Percentiles rank a stretch among this genome's conserved stretches.
Evolutionary conservation across 768 basidiomycete species (phyloP).

Genomic region (Tremella yokohamensis): DNA sequence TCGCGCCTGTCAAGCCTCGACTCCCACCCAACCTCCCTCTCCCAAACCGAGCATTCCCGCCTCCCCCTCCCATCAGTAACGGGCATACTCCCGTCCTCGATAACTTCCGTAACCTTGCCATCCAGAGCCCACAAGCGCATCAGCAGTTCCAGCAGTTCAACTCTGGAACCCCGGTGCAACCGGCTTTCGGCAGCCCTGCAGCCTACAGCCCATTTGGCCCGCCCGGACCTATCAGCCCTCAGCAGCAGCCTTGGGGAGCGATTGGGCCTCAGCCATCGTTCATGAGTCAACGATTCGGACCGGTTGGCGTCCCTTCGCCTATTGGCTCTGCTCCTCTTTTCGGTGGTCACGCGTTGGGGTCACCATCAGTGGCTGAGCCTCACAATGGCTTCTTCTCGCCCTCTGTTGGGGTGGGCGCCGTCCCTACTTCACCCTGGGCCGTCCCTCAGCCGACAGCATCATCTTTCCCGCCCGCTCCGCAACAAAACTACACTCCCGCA

Average conservation of each 20-base stretch:
- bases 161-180: constrained; percentile 1
- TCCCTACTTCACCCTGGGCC: constrained; percentile 42
- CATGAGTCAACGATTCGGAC: constrained; percentile 17
- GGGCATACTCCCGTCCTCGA: constrained; percentile 15
- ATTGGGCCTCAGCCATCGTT: neutral
- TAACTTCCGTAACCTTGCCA: constrained; percentile 13
- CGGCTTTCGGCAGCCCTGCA: constrained; percentile 8
- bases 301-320: constrained; percentile 29
- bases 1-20: constrained; percentile 54
- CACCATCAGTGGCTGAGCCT: constrained; percentile 28
- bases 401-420: constrained; percentile 33
- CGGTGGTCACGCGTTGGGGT: constrained; percentile 11
- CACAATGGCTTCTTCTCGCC: constrained; percentile 31
- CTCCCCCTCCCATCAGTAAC: constrained; percentile 14
- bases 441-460: constrained; percentile 24
- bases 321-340: constrained; percentile 16
- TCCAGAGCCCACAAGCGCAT: constrained; percentile 6
- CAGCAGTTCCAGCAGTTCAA: neutral
- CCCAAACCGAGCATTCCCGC: constrained; percentile 23
- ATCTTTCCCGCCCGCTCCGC: constrained; percentile 3
- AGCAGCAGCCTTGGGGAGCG: constrained; percentile 9
- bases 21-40: constrained; percentile 53
- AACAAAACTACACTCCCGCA: neutral
- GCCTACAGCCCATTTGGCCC: constrained; percentile 14
- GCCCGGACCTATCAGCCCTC: constrained; percentile 8